A percentile compares a stretch with the other conserved stretches of the same genome.
Evolutionary conservation across 495 filamentous ascomycete species (phyloP).

Genomic region (Neurospora tetraspora): DNA sequence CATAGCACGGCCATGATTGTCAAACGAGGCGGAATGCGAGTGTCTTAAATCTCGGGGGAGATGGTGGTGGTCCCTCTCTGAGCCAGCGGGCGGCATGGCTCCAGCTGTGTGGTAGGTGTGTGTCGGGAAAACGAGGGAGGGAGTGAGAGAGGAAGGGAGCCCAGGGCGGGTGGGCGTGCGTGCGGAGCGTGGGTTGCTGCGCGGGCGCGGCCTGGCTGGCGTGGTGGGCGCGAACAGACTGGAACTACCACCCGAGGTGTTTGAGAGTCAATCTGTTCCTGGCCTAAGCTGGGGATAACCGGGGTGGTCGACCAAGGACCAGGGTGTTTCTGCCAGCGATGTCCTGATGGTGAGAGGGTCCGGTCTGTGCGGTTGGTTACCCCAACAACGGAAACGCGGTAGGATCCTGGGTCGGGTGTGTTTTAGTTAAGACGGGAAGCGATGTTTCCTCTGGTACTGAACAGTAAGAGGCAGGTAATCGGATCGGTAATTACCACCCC

Average conservation of each 20-base stretch:
- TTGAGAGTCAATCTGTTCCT: neutral
- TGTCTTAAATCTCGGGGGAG: conserved; percentile 42
- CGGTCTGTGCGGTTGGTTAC: neutral
- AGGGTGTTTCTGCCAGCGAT: neutral
- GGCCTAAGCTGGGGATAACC: neutral
- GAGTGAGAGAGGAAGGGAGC: neutral
- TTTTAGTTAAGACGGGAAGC: neutral
- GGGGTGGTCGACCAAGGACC: neutral
- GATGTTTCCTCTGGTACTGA: neutral
- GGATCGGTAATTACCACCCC: neutral
- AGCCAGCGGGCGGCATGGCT: neutral
- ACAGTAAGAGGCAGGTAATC: neutral
- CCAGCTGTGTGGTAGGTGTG: neutral
- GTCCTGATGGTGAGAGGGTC: no score
- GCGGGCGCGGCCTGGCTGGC: neutral
- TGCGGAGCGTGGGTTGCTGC: neutral
- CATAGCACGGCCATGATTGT: conserved; percentile 32
- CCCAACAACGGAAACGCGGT: neutral
- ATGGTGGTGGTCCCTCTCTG: conserved; percentile 13
- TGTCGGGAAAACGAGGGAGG: neutral
- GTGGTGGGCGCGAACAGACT: neutral
- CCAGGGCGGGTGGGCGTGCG: conserved; percentile 1
- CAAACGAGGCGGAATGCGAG: conserved; percentile 42
- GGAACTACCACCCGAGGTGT: neutral
- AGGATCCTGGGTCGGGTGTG: neutral